These are phyloP conservation scores for Salix caprea DNA, from an alignment of 345 rosid genomes.

Conservation along the genomic window DNA sequence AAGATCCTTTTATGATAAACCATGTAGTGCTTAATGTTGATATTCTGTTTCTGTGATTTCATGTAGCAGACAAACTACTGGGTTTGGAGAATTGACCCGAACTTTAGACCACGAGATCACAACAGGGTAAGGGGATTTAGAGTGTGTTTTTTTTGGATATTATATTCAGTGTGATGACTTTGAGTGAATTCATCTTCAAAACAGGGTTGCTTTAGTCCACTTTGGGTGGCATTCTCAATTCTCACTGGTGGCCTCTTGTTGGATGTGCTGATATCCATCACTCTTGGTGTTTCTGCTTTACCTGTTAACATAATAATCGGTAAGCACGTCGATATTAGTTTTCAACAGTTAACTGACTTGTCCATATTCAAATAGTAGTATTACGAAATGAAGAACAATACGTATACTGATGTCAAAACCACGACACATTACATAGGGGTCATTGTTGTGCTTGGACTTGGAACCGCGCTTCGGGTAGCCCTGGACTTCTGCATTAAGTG, in stretches of 20 bases:
- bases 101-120: conserved; percentile 50
- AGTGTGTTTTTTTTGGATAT: neutral
- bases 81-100: conserved; percentile 81
- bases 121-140: conserved; percentile 47
- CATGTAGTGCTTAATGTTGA: neutral
- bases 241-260: conserved; percentile 74
- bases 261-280: conserved; percentile 82
- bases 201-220: conserved; percentile 79
- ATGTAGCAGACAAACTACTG: conserved; percentile 57
- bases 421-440: conserved; percentile 46
- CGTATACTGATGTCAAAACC: conserved; percentile 13
- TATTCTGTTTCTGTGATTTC: conserved; percentile 1
- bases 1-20: neutral
- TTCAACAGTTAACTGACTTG: neutral
- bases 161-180: conserved; percentile 1
- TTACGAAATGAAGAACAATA: neutral
- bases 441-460: conserved; percentile 86
- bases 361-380: neutral
- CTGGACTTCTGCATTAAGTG: conserved; percentile 84
- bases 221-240: conserved; percentile 91
- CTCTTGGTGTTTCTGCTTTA: conserved; percentile 78
- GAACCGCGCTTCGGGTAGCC: conserved; percentile 74
- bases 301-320: conserved; percentile 92
- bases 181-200: conserved; percentile 8
- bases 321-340: conserved; percentile 12